Base-by-base conservation (phyloP, 495 filamentous ascomycete genomes). In the Penicillium crystallinum region DNA sequence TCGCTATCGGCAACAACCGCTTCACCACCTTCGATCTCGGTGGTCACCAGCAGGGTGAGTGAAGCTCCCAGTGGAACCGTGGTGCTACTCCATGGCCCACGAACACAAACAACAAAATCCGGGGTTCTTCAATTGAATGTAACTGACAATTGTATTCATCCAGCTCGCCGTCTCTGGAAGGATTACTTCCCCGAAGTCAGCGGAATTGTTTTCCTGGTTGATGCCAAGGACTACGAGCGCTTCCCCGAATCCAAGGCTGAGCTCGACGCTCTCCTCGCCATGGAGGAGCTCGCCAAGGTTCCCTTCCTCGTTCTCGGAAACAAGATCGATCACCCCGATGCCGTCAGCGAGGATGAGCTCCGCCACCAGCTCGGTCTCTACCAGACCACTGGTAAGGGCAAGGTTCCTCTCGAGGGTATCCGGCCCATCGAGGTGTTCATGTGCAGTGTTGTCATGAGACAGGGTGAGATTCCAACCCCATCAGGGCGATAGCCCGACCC, bases 181-280 rank as follows among this genome's bases (percentile, higher is more conserved):
- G 93, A 98, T 67, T 95, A 95, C 72, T 95, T 97, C 86, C 95
- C 93, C 67, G 93, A 98, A 80, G 93, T 97, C 41, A 90, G 84
- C 68, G 93, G 92, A 46, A 95, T 96, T 61, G 93, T 98, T 49
- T 98, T 97, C 81, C 86, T 97, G 46, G 91, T 97, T 57, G 95
- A 97, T 69, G 90, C 95, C 56, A 95, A 95, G 75, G 95, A 98
- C 73, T 84, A 87, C 72, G 91, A 97, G 72, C 88, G 93, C 53
- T 86, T 98, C 62, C 72, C 81, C 57, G 95, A 98, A 74, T 86
- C 90, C 63, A 97, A 97, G 78, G 91, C 85, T 60, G 95, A 97
- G 75, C 86, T 97, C 42, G 91, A 97, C 68, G 91, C 90, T 48
- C 86, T 96, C 33, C 79, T 97, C 56, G 83, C 87, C 44, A 95